Conservation (phyloP, 2,329 filamentous ascomycete genomes). For the Cladophialophora immunda region DNA sequence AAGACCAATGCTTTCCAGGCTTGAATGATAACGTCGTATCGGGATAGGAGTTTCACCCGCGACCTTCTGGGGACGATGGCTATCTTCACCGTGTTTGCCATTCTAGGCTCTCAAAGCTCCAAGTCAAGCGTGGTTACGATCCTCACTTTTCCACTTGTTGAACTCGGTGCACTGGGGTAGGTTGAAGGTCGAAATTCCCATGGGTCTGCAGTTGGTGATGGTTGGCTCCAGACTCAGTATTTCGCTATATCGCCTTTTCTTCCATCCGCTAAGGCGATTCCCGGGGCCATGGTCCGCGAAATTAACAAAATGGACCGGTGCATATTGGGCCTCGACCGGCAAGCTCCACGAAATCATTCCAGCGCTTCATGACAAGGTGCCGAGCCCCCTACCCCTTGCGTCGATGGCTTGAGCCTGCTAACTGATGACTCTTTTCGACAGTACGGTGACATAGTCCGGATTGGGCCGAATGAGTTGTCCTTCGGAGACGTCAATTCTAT, state of each 20-base stretch:
- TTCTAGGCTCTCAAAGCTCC: background rate
- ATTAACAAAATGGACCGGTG: background rate
- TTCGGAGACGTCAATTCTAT: constrained; percentile 77
- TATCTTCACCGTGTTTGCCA: background rate
- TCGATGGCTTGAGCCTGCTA: background rate
- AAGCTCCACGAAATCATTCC: background rate
- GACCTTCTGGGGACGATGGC: background rate
- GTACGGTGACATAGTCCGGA: constrained; percentile 20
- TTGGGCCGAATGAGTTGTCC: constrained; percentile 58
- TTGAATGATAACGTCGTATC: no score
- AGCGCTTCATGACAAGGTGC: constrained; percentile 7
- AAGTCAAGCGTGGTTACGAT: background rate
- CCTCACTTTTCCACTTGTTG: background rate
- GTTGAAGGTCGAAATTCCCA: background rate
- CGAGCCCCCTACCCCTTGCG: background rate
- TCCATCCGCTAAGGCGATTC: constrained; percentile 2
- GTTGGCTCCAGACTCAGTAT: background rate
- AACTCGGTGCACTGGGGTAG: background rate
- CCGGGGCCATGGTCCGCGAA: background rate
- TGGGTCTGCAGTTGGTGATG: background rate
- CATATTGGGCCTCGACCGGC: background rate
- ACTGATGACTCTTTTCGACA: background rate
- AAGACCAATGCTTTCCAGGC: background rate
- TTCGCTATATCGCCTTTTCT: constrained; percentile 1
- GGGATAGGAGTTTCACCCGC: background rate